Conservation (phyloP, 192 early-diverging fungal genomes). For the Coemansia sp. region DNA sequence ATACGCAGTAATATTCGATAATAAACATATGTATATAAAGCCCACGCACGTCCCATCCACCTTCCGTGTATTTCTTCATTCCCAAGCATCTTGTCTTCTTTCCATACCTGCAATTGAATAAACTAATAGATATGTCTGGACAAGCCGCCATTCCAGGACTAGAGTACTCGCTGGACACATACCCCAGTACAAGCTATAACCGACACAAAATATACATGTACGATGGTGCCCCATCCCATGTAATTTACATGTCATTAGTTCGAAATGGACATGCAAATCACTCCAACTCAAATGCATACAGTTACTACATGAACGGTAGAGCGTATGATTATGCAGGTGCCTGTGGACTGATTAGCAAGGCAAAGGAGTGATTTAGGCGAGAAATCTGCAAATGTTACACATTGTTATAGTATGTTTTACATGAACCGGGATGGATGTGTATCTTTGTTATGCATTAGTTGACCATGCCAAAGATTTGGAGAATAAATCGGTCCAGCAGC, state of each 20-base stretch:
- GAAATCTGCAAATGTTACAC: not conserved
- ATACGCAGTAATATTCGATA: too few relatives aligned
- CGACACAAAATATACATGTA: not conserved
- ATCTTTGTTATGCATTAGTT: too few relatives aligned
- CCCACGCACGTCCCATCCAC: too few relatives aligned
- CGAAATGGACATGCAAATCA: not conserved
- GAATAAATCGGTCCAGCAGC: too few relatives aligned
- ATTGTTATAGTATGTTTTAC: not conserved
- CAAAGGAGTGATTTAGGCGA: not conserved
- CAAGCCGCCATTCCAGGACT: not conserved
- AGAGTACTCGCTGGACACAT: not conserved
- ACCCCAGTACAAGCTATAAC: not conserved
- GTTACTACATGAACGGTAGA: not conserved
- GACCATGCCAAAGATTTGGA: too few relatives aligned
- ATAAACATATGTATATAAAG: too few relatives aligned
- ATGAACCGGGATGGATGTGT: too few relatives aligned
- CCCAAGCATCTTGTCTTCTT: too few relatives aligned
- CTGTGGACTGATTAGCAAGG: not conserved
- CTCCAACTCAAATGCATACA: not conserved
- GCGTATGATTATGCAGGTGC: not conserved
- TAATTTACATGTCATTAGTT: not conserved
- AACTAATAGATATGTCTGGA: not conserved
- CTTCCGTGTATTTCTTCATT: too few relatives aligned
- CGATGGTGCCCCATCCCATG: not conserved
- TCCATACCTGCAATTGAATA: not conserved